Base-by-base conservation (phyloP, 139 green algal genomes). In the Chlorella sp. region DNA sequence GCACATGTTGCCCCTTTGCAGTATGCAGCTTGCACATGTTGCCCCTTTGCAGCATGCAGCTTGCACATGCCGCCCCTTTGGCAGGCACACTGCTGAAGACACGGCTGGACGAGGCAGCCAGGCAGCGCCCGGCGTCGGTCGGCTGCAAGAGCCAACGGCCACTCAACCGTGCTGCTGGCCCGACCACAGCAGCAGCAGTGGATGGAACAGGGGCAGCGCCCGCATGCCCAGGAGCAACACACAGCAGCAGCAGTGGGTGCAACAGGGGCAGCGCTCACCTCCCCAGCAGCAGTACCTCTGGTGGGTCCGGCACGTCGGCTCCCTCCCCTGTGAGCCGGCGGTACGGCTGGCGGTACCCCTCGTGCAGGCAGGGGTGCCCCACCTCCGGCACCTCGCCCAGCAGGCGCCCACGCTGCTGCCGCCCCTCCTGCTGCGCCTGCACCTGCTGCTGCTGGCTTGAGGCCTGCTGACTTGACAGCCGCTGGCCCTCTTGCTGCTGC, bases 311-410 rank as follows among this genome's bases (percentile, higher is more conserved):
- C 28, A 64, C 16, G 5, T 53, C 24, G 0, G 84, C 39, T 40
- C 86, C 93, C 21, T 91, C 64, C 26, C 40, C 26, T 21, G 71
- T n/a, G 81, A 94, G 53, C 24, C 95, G 90, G 15, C 32, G 75
- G 83, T 97, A 97, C 0, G 60, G 48, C 53, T 81, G 82, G 26
- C 64, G 57, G 84, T 94, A 97, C 48, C 96, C 96, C 53, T 87
- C 81, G 64, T 97, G 95, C 81, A 97, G 89, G 92, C 96, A 97
- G 24, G 96, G 91, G 61, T 92, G 91, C 19, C 39, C 21, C n/a
- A 86, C 48, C 53, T 76, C 81, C 1, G 14, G 21, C 19, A 57
- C 15, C 28, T 42, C 40, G 66, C 57, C 37, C 7, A 42, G 60
- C 85, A 69, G 40, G 30, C 34, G 69, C 28, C 69, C 68, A 16